phyloP scores from a whole-genome alignment of 2,329 filamentous ascomycete species.

The Fusarium pilosicola region DNA sequence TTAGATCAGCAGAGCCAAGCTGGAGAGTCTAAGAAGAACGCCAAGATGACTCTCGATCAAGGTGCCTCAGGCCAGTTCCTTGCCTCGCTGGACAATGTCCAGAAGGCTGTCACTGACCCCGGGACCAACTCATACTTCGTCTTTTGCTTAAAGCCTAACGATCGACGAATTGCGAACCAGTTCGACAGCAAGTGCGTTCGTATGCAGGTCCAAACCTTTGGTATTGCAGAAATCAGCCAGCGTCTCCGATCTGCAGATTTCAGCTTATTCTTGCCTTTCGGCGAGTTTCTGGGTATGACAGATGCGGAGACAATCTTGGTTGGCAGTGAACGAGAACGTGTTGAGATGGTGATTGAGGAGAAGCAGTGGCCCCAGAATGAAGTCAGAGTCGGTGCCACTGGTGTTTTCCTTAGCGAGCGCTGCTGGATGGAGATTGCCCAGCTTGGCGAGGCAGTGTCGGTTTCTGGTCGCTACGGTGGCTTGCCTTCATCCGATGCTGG shows the following conservation, averaged over 20 bases:
- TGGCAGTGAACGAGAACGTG: conserved; percentile 91
- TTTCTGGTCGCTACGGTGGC: conserved; percentile 52
- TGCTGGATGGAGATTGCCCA: conserved; percentile 94
- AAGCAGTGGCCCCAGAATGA: conserved; percentile 94
- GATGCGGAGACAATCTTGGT: conserved; percentile 87
- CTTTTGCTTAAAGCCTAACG: conserved; percentile 97
- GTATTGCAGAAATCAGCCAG: conserved; percentile 96
- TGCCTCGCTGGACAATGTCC: conserved; percentile 88
- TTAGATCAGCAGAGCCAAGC: conserved; percentile 61
- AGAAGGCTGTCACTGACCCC: conserved; percentile 81
- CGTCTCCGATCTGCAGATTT: conserved; percentile 93
- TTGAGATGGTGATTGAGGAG: conserved; percentile 89
- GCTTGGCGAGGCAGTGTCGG: conserved; percentile 70
- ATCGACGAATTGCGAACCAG: conserved; percentile 95
- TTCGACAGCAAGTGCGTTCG: conserved; percentile 99
- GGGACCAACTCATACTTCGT: conserved; percentile 95
- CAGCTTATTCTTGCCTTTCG: conserved; percentile 93
- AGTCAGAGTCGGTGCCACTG: conserved; percentile 88
- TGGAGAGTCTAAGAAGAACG: conserved; percentile 55
- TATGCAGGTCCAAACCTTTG: conserved; percentile 92
- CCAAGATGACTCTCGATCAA: conserved; percentile 69
- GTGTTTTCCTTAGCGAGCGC: conserved; percentile 93
- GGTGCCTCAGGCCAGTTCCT: conserved; percentile 94
- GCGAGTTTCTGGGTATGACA: conserved; percentile 90
- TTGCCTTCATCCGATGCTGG: conserved; percentile 65